These are phyloP conservation scores for Baorangia bicolor DNA, from an alignment of 768 basidiomycete genomes.

Conservation along the genomic window DNA sequence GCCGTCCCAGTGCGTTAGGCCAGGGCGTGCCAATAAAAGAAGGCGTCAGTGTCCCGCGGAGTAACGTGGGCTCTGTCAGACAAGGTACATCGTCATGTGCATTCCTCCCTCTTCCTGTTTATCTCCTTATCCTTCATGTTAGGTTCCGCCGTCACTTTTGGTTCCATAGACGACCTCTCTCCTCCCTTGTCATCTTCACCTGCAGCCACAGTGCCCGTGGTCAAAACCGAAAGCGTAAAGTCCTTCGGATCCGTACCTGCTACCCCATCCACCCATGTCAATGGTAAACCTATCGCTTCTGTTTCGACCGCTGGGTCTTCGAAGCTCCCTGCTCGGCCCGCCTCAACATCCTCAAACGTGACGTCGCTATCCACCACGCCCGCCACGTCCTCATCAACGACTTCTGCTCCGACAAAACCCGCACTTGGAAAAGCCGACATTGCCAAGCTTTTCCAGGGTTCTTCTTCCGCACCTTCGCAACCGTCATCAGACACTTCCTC, in stretches of 20 bases:
- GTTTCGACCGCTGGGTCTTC: conserved; percentile 41
- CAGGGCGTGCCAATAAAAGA: conserved; percentile 75
- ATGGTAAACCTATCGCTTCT: conserved; percentile 59
- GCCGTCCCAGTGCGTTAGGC: conserved; percentile 74
- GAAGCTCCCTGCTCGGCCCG: conserved; percentile 30
- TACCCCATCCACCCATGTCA: conserved; percentile 48
- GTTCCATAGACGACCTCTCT: conserved; percentile 80
- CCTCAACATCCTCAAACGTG: conserved; percentile 25
- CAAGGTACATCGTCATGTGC: conserved; percentile 48
- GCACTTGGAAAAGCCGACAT: conserved; percentile 37
- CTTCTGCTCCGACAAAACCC: conserved; percentile 34
- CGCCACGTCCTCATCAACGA: conserved; percentile 34
- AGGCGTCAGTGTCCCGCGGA: conserved; percentile 72
- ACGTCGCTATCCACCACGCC: conserved; percentile 34
- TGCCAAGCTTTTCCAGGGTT: conserved; percentile 41
- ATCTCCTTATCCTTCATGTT: conserved; percentile 8
- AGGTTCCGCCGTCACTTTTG: conserved; percentile 81
- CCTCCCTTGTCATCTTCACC: conserved; percentile 84
- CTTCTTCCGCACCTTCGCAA: conserved; percentile 42
- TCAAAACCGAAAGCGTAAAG: conserved; percentile 73
- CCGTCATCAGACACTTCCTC: conserved; percentile 56
- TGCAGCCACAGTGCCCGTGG: conserved; percentile 57
- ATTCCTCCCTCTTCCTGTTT: neutral
- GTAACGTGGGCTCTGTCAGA: conserved; percentile 62
- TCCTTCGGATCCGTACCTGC: conserved; percentile 78